These are phyloP conservation scores for Bacidia gigantensis DNA, from an alignment of 495 filamentous ascomycete species.

Conservation along the genomic window DNA sequence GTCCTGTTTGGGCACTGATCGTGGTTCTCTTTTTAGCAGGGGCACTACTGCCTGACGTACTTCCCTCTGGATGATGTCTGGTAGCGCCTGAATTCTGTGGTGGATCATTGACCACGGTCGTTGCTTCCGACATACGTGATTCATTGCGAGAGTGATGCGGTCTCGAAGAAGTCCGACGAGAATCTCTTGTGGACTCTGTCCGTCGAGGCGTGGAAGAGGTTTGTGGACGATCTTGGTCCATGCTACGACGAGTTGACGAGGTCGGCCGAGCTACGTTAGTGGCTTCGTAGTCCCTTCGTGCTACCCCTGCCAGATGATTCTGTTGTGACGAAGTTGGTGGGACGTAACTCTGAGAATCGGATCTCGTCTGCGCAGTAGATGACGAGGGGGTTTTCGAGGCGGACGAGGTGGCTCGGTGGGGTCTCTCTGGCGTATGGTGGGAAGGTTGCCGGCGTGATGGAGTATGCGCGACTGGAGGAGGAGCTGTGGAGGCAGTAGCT, in stretches of 20 bases:
- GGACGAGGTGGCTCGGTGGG: slow-evolving; percentile 44
- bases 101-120: slow-evolving; percentile 31
- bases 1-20: slow-evolving; percentile 67
- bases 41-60: slow-evolving; percentile 28
- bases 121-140: slow-evolving; percentile 40
- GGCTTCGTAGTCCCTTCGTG: slow-evolving; percentile 45
- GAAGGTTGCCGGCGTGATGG: slow-evolving; percentile 16
- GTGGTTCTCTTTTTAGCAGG: slow-evolving; percentile 58
- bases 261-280: slow-evolving; percentile 34
- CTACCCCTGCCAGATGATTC: slow-evolving; percentile 37
- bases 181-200: slow-evolving; percentile 35
- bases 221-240: slow-evolving; percentile 38
- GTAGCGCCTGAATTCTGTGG: slow-evolving; percentile 32
- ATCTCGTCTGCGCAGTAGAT: slow-evolving; percentile 24
- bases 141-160: slow-evolving; percentile 34
- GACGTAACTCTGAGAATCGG: slow-evolving; percentile 37
- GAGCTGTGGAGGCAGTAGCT: slow-evolving; percentile 4
- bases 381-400: slow-evolving; percentile 27
- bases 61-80: slow-evolving; percentile 18
- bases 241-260: slow-evolving; percentile 36
- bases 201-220: slow-evolving; percentile 35
- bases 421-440: slow-evolving; percentile 33
- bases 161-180: slow-evolving; percentile 32
- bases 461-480: slow-evolving; percentile 12
- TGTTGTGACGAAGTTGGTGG: slow-evolving; percentile 38